Evolutionary conservation across 2,329 filamentous ascomycete species (phyloP), one percentile per base, ranked within the genome.

Genomic region (Colletotrichum viniferum): DNA sequence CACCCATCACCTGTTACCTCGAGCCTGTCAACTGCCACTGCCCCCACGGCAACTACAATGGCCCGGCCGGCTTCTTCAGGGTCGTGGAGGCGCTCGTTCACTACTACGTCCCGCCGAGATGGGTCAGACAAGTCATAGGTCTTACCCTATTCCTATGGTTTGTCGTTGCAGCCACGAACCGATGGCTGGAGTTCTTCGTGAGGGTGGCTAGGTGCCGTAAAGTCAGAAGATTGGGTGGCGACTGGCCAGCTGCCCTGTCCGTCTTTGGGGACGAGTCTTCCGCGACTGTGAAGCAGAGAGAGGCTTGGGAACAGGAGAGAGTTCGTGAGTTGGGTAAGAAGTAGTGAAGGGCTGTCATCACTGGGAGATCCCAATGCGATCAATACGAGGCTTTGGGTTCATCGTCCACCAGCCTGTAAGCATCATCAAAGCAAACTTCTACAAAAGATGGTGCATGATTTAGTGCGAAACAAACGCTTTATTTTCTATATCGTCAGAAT

Each of bases 401-500:
- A 36, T 13, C n/a, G 7, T 48, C 62, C 30, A 28, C 8, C n/a
- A 16, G 26, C n/a, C 13, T 60, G 7, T 8, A 66, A 26, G 26
- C 61, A 13, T 7, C 16, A 4, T 63, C 60, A 28, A 2, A 26
- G 34, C 7, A 16, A 63, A 5, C 13, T 21, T 21, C 14, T 34
- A 18, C 38, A 32, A 18, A 60, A 13, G 18, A 16, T 21, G n/a
- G 9, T 4, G 14, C 56, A 48, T 16, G 6, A 9, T 52, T 62
- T 64, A 58, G 28, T 28, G 73, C 52, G 69, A 75, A 73, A 64
- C 14, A 73, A 43, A 73, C 69, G 73, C 73, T 75, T 69, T 60
- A 75, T 75, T 75, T 36, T 75, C 73, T 75, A 75, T 69, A 64
- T 75, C 73, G 69, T 75, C 69, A 75, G 66, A 73, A 73, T 75